A percentile compares a stretch with the other conserved stretches of the same genome.
Conservation (phyloP, 805 yeast species). For the Candida easanensis region DNA sequence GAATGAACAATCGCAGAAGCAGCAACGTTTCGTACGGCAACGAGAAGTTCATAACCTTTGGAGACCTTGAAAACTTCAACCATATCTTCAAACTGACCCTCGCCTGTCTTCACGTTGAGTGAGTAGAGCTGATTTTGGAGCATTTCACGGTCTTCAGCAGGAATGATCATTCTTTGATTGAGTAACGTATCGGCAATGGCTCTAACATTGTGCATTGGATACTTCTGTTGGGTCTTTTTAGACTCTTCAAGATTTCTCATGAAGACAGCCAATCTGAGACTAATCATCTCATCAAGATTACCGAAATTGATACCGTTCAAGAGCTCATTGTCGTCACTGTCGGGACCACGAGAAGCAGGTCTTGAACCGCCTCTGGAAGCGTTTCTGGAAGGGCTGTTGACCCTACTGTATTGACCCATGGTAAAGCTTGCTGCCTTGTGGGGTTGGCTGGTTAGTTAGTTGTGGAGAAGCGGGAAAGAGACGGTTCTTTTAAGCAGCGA, state of each 20-base stretch:
- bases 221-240: conserved; percentile 16
- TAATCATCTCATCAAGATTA: conserved; percentile 26
- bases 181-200: conserved; percentile 22
- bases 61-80: conserved; percentile 18
- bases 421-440: not conserved
- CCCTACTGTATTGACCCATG: conserved; percentile 12
- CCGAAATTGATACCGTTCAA: conserved; percentile 24
- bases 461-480: not conserved
- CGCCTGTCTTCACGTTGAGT: conserved; percentile 19
- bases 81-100: conserved; percentile 18
- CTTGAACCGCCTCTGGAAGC: conserved; percentile 11
- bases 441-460: not conserved
- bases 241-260: conserved; percentile 11
- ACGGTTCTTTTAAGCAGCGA: not conserved
- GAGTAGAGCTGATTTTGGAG: conserved; percentile 26
- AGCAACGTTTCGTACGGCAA: conserved; percentile 23
- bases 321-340: conserved; percentile 21
- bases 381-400: conserved; percentile 11
- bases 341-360: conserved; percentile 14
- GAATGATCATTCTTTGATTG: conserved; percentile 21
- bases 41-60: conserved; percentile 16
- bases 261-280: conserved; percentile 21
- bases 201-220: conserved; percentile 23
- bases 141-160: conserved; percentile 24
- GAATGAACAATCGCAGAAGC: conserved; percentile 24